Conservation (phyloP, 768 basidiomycete genomes). For the Podaxis carcinomalis region DNA sequence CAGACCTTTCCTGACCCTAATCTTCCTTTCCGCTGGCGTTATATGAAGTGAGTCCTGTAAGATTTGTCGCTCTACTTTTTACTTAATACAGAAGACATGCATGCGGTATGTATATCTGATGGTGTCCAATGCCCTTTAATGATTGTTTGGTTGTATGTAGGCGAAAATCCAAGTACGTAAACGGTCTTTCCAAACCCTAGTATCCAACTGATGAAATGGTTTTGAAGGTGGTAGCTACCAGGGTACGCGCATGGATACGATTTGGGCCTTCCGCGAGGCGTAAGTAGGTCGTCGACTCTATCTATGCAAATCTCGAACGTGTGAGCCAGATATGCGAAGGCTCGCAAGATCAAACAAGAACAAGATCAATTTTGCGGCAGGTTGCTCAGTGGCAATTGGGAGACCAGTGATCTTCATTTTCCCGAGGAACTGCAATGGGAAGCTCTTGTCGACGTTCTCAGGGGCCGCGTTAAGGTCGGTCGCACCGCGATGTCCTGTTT, state of each 20-base stretch:
- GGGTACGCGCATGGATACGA: constrained; percentile 63
- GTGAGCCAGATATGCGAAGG: constrained; percentile 50
- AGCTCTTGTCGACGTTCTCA: constrained; percentile 69
- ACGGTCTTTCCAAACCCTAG: not conserved
- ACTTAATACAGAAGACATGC: constrained; percentile 39
- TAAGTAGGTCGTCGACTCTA: constrained; percentile 23
- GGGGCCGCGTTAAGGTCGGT: constrained; percentile 70
- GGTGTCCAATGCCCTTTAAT: not conserved
- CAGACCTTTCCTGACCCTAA: constrained; percentile 38
- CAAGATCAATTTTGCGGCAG: constrained; percentile 67
- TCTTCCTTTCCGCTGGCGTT: constrained; percentile 58
- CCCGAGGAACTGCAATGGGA: constrained; percentile 78
- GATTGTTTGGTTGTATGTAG: constrained; percentile 20
- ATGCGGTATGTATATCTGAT: constrained; percentile 39
- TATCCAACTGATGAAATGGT: not conserved
- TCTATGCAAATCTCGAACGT: not conserved
- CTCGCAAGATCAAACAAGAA: constrained; percentile 55
- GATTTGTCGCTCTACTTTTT: not conserved
- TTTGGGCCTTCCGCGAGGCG: constrained; percentile 66
- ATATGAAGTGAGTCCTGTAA: constrained; percentile 58
- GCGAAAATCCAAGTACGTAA: constrained; percentile 52
- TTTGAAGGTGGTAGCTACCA: constrained; percentile 31
- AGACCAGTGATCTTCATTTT: constrained; percentile 43
- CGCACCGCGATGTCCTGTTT: not conserved
- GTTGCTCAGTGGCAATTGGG: constrained; percentile 39